phyloP scores from a whole-genome alignment of 139 green algal species.

The Chlorella ohadii region DNA sequence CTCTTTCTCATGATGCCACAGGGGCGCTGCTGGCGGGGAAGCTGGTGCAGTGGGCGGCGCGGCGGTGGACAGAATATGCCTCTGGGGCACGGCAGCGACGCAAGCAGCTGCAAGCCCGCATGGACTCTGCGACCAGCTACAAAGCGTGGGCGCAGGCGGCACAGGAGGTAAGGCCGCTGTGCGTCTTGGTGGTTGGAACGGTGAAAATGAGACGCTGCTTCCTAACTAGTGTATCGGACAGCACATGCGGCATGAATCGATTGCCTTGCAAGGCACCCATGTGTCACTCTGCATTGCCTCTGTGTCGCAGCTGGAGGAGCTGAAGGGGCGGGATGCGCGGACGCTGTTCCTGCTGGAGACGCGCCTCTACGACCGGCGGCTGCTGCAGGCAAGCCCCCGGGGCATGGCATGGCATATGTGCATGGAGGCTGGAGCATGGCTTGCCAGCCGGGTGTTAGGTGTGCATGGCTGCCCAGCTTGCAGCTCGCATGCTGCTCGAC shows the following conservation, averaged over 20 bases:
- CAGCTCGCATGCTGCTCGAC: too few species aligned
- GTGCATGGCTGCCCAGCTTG: too few species aligned
- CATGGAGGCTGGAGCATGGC: neutral
- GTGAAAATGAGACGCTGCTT: too few species aligned
- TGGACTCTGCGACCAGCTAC: neutral
- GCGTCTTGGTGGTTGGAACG: too few species aligned
- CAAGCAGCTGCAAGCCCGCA: neutral
- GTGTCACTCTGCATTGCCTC: neutral
- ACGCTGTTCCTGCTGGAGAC: constrained; percentile 43
- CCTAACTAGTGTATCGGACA: too few species aligned
- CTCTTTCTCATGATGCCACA: neutral
- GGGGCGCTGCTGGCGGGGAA: constrained; percentile 3
- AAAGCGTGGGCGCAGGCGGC: constrained; percentile 17
- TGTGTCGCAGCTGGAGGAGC: constrained; percentile 44
- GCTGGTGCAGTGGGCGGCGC: neutral
- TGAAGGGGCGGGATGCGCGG: neutral
- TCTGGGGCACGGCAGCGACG: constrained; percentile 5
- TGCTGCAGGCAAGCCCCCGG: constrained; percentile 69
- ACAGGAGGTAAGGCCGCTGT: neutral
- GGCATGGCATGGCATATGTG: too few species aligned
- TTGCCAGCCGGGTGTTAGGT: neutral
- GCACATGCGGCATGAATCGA: neutral
- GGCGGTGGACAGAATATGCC: constrained; percentile 6
- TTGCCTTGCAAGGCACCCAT: too few species aligned
- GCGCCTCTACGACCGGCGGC: constrained; percentile 83